Conservation (phyloP, 2,329 filamentous ascomycete species). For the Rhytidhysteron rufulum region DNA sequence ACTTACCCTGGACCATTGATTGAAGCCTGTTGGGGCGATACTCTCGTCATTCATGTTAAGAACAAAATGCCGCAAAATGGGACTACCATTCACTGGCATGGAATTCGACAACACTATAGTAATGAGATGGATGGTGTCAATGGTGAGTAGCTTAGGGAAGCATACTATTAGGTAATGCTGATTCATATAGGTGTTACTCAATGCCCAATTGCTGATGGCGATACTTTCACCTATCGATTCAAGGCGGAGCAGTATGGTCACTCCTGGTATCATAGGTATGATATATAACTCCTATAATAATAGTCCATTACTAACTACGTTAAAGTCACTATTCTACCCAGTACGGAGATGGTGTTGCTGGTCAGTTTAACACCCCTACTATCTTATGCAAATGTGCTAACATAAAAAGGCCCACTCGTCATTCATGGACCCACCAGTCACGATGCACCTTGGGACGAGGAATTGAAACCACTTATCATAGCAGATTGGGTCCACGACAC, state of each 20-base stretch:
- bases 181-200: slow-evolving; percentile 33
- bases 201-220: slow-evolving; percentile 47
- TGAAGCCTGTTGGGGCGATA: slow-evolving; percentile 22
- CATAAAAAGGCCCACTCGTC: slow-evolving; percentile 22
- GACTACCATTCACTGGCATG: slow-evolving; percentile 61
- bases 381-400: not conserved
- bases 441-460: slow-evolving; percentile 11
- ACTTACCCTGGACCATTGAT: slow-evolving; percentile 18
- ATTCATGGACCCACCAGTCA: slow-evolving; percentile 15
- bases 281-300: not conserved
- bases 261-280: slow-evolving; percentile 33
- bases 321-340: slow-evolving; percentile 35
- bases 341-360: slow-evolving; percentile 36
- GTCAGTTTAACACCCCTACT: not conserved
- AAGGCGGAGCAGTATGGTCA: slow-evolving; percentile 16
- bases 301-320: slow-evolving; percentile 14
- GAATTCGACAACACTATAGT: slow-evolving; percentile 51
- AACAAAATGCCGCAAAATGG: slow-evolving; percentile 54
- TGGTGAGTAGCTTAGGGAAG: slow-evolving; percentile 14
- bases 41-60: slow-evolving; percentile 36
- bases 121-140: slow-evolving; percentile 55
- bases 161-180: not conserved
- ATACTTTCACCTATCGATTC: slow-evolving; percentile 16
- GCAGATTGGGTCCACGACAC: slow-evolving; percentile 16
- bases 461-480: slow-evolving; percentile 15